phyloP scores from a whole-genome alignment of 2,329 filamentous ascomycete genomes.

The Beauveria sp. region DNA sequence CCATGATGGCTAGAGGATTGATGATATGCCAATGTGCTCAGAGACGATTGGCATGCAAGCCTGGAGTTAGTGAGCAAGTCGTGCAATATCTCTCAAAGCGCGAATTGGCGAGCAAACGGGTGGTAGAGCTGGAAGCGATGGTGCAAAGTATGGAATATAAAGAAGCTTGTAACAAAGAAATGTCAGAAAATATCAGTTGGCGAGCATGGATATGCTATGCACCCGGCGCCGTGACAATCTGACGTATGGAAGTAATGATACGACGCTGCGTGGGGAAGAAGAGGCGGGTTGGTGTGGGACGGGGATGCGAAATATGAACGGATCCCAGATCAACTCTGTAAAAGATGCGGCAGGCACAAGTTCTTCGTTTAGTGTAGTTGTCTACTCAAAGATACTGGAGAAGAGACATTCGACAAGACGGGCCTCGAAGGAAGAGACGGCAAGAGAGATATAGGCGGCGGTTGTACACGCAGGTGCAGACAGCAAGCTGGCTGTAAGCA shows the following conservation, averaged over 20 bases:
- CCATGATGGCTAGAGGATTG: neutral
- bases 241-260: conserved; percentile 7
- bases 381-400: no score
- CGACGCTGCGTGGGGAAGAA: neutral
- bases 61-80: no score
- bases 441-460: neutral
- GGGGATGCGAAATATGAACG: neutral
- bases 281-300: neutral
- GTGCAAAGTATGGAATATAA: neutral
- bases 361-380: no score
- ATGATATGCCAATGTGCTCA: neutral
- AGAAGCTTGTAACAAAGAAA: neutral
- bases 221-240: neutral
- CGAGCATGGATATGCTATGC: neutral
- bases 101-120: no score
- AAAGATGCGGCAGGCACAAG: no score
- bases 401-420: neutral
- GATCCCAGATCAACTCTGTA: neutral
- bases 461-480: conserved; percentile 1
- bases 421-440: neutral
- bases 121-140: neutral
- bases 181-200: neutral
- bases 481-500: neutral
- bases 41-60: no score
- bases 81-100: no score